Evolutionary conservation across 495 filamentous ascomycete species (phyloP), one percentile per base, ranked within the genome.

Genomic region (Tuber umbilicatum): DNA sequence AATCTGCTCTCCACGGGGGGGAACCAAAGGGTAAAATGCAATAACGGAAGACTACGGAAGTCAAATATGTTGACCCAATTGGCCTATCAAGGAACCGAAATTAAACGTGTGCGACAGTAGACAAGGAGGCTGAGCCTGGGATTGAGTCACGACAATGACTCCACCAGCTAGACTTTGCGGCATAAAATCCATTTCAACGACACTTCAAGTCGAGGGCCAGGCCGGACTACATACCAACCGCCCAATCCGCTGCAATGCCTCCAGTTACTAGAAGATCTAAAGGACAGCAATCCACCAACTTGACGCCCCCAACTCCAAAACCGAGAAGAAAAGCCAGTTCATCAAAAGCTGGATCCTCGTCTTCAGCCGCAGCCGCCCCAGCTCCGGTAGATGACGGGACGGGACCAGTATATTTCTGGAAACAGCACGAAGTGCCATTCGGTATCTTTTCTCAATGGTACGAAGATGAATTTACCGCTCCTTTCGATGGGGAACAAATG

Each of bases 371-470:
- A 64, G 55, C 55, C 2, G 27, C 55, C 2, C 55, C 55, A 64
- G 14, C 55, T 64, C 55, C 55, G 16, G 55, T 64, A 64, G 27
- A 35, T 64, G 55, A 64, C 7, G 55, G 55, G 27, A 35, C 27
- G 55, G 55, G 55, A 40, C 77, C 84, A 39, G 72, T 85, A 43
- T 85, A 78, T 76, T 85, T 85, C 80, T 85, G 78, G 78, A 79
- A 80, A 31, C 81, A 78, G 41, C 78, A 74, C 37, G 81, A 83
- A 68, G 50, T 74, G 0, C 79, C 83, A 10, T 79, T 81, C 68
- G 83, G 82, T 6, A 79, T 80, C 70, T 79, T 85, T 41, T 84
- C 83, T 5, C 85, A 85, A 80, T 85, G 85, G 85, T 83, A 82
- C 73, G 72, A 72, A 5, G 73, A 75, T 2, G 68, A 75, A 42